phyloP scores from a whole-genome alignment of 257 asterid species.

The Forsythia suspensa region DNA sequence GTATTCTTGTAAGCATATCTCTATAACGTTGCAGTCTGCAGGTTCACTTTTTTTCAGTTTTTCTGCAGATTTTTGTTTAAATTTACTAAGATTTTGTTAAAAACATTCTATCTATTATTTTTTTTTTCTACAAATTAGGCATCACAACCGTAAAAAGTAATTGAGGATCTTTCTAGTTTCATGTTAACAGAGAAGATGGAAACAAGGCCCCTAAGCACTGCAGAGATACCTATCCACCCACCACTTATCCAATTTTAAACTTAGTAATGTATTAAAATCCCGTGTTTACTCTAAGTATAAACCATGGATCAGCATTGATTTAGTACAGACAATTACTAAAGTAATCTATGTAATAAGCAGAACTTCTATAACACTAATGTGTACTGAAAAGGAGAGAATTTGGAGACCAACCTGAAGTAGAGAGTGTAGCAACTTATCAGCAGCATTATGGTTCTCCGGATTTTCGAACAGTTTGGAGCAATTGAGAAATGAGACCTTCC shows the following conservation, averaged over 20 bases:
- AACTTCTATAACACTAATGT: no score
- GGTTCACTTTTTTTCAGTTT: background rate
- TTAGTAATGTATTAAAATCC: background rate
- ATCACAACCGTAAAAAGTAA: background rate
- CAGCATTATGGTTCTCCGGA: constrained; percentile 8
- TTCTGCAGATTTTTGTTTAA: background rate
- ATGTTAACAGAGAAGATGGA: background rate
- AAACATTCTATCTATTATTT: no score
- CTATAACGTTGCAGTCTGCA: background rate
- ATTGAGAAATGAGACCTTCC: constrained; percentile 13
- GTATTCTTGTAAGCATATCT: background rate
- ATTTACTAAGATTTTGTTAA: no score
- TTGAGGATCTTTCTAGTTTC: background rate
- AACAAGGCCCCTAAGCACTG: background rate
- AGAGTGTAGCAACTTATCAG: constrained; percentile 8
- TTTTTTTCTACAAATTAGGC: background rate
- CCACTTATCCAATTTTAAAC: no score
- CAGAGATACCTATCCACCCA: background rate
- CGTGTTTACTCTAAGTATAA: background rate
- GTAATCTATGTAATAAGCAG: background rate
- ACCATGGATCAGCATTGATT: background rate
- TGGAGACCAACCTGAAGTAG: constrained; percentile 18
- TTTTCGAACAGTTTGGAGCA: constrained; percentile 4
- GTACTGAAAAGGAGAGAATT: background rate
- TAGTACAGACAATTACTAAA: background rate